A percentile compares a stretch with the other conserved stretches of the same genome.
Evolutionary conservation across 2,329 filamentous ascomycete species (phyloP).

Genomic region (Ophiobolus disseminans): DNA sequence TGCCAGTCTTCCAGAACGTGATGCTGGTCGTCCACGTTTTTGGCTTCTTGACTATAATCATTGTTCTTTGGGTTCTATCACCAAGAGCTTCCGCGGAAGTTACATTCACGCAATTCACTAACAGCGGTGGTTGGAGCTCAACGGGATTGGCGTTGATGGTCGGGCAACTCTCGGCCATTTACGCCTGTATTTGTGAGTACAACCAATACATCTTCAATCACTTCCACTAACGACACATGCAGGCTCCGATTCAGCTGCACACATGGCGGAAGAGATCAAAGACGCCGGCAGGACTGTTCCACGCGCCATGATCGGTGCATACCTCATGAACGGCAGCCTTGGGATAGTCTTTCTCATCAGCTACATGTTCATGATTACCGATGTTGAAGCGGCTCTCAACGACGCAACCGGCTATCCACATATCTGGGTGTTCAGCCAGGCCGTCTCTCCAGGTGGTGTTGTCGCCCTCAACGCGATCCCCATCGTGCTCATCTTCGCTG

Average conservation of each 20-base stretch:
- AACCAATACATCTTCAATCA: not conserved
- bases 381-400: conserved; percentile 36
- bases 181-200: conserved; percentile 42
- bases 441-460: conserved; percentile 35
- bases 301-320: conserved; percentile 51
- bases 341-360: conserved; percentile 45
- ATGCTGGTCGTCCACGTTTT: conserved; percentile 52
- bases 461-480: conserved; percentile 41
- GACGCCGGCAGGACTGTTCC: conserved; percentile 52
- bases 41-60: conserved; percentile 54
- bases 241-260: conserved; percentile 51
- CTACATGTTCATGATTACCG: conserved; percentile 45
- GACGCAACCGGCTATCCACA: conserved; percentile 42
- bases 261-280: conserved; percentile 55
- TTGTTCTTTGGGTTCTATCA: conserved; percentile 48
- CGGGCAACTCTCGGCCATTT: conserved; percentile 50
- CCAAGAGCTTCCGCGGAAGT: conserved; percentile 35
- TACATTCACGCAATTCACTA: conserved; percentile 46
- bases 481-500: conserved; percentile 39
- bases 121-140: conserved; percentile 49
- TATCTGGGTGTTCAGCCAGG: conserved; percentile 44
- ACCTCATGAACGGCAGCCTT: conserved; percentile 48
- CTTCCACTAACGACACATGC: conserved; percentile 13
- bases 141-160: conserved; percentile 50
- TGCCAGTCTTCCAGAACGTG: conserved; percentile 46